phyloP scores from a whole-genome alignment of 2,329 filamentous ascomycete species.

The Penicillium sp. region DNA sequence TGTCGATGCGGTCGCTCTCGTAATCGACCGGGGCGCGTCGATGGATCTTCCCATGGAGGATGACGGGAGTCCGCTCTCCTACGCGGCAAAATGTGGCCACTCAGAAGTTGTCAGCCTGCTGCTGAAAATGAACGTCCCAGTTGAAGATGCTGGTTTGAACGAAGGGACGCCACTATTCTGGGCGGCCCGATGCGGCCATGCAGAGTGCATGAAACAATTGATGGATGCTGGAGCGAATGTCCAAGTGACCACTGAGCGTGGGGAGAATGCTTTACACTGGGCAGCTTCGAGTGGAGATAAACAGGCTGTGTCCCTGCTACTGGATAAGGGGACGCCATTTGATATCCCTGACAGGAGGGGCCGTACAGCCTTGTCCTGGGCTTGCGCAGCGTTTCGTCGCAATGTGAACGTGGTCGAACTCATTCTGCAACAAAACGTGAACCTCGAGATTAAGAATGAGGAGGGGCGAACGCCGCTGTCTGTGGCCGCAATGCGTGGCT shows the following conservation, averaged over 20 bases:
- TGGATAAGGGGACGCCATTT: constrained; percentile 25
- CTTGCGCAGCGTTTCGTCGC: background rate
- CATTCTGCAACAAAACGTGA: constrained; percentile 3
- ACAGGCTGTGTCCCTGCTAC: constrained; percentile 23
- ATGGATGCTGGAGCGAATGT: constrained; percentile 24
- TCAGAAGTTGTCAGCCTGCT: constrained; percentile 6
- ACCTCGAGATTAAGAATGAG: background rate
- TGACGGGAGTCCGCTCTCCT: background rate
- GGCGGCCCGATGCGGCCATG: constrained; percentile 1
- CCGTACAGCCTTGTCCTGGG: background rate
- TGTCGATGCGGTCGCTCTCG: background rate
- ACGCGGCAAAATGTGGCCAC: background rate
- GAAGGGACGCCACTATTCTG: constrained; percentile 2
- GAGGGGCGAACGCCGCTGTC: background rate
- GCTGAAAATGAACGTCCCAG: background rate
- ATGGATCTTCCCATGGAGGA: background rate
- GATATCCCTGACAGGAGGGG: constrained; percentile 1
- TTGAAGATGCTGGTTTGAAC: background rate
- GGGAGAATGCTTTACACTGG: constrained; percentile 26
- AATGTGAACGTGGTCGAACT: background rate
- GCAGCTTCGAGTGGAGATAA: constrained; percentile 19
- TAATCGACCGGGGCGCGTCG: constrained; percentile 3
- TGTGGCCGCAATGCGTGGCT: background rate
- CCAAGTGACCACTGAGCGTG: constrained; percentile 24
- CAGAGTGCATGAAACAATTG: constrained; percentile 24